Evolutionary conservation across 202 grass and related monocot genomes (phyloP), one percentile per base, ranked within the genome.

Genomic region (Bolboschoenoplectus hybrid): DNA sequence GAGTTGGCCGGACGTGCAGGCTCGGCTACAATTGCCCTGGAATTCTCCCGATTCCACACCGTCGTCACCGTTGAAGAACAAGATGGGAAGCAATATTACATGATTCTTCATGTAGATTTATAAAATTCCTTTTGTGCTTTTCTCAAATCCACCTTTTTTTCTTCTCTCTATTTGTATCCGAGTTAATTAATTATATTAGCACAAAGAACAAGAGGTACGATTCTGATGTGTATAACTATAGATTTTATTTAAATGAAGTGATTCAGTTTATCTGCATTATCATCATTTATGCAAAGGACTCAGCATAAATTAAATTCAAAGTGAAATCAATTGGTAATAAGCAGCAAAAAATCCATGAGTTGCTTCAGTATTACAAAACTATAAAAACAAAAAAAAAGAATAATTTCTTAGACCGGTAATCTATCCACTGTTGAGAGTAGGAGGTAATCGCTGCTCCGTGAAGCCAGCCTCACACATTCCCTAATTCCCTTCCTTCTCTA

Each of bases 1-100:
- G 51, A 35, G 92, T 97, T 4, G 90, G 92, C 11, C 3, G 36
- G 5, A 75, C 56, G 11, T 97, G 94, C 85, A 91, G 80, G 38
- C 20, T 89, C 79, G 84, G 61, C 43, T 97, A 92, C 87, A 71
- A 87, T 41, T 97, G 94, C 81, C 85, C 84, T 0, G 89, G 89
- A 38, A 64, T 39, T 45, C 2, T 81, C 35, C 55, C 17, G 1
- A 16, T 62, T 8, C 78, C 57, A 0, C 78, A 16, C 13, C 8
- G 7, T 46, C 68, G 2, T 7, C 17, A 1, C 47, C 14, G 4
- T 36, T 66, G 34, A 66, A 35, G 63, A 13, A 66, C 26, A 26
- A 20, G 32, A 66, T 66, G 63, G 2, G 3, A 35, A 66, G 3
- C 35, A 34, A 34, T 64, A 64, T 8, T 26, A 26, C 26, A 26